These are phyloP conservation scores for Ophiostoma angusticollis DNA, from an alignment of 2,329 filamentous ascomycete genomes.

Conservation along the genomic window DNA sequence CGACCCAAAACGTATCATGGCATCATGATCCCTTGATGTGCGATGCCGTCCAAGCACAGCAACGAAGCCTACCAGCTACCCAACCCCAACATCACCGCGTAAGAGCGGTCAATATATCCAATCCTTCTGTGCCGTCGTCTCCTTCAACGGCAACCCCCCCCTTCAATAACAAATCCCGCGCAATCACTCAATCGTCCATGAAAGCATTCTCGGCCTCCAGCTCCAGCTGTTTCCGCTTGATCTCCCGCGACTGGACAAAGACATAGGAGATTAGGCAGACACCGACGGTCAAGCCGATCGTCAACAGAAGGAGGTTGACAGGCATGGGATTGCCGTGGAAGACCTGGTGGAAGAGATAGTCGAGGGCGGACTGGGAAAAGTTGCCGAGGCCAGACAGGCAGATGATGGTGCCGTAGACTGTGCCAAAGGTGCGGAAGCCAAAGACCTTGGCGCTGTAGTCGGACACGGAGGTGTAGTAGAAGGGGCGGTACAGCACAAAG, in stretches of 20 bases:
- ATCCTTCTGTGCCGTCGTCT: no score
- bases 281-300: constrained; percentile 51
- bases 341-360: constrained; percentile 60
- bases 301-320: constrained; percentile 58
- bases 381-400: constrained; percentile 74
- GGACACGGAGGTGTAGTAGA: constrained; percentile 84
- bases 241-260: constrained; percentile 24
- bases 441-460: constrained; percentile 89
- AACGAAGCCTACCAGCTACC: no score
- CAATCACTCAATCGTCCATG: neutral
- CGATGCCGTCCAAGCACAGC: no score
- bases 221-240: constrained; percentile 22
- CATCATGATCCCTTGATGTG: no score
- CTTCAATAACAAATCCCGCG: neutral
- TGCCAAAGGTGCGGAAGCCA: constrained; percentile 82
- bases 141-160: neutral
- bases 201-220: constrained; percentile 21
- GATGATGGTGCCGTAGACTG: constrained; percentile 86
- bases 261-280: constrained; percentile 55
- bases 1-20: no score
- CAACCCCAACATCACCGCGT: no score
- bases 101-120: no score
- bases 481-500: constrained; percentile 74
- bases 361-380: constrained; percentile 69
- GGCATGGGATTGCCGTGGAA: constrained; percentile 64